Evolutionary conservation across 768 basidiomycete genomes (phyloP), one percentile per base, ranked within the genome.

Genomic region (Clavulina sp.): DNA sequence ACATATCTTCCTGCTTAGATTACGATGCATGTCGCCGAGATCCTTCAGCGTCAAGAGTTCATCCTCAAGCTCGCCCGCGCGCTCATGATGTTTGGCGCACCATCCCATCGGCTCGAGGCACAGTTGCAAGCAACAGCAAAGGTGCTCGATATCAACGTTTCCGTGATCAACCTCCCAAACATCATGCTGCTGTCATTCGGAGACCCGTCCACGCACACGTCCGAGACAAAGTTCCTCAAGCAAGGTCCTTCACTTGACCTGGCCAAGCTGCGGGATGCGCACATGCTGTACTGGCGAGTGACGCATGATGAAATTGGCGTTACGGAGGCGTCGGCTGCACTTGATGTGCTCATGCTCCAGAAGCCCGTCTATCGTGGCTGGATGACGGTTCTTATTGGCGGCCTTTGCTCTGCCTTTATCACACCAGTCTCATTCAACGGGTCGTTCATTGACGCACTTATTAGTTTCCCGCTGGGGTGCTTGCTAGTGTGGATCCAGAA

Each of bases 241-340:
- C 69, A 69, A 28, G 82, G 82, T 18, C 70, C 78, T 7, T 26
- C 21, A 24, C 76, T 95, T 29, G 79, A 84, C 41, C 76, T 96
- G 16, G 89, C 89, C 26, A 77, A 75, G 56, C 73, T 96, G 13
- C 85, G 92, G 59, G 75, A 79, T 30, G 82, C 91, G 1, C 89
- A 95, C 62, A 62, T 76, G 38, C 71, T 92, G 54, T 96, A 95
- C 65, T 81, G 87, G 52, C 64, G 72, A 19, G 91, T 96, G 52
- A 78, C 95, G 4, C 91, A 95, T 64, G 91, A 95, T 60, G 84
- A 87, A 66, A 78, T 88, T 60, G 83, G 83, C 50, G 92, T 87
- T 3, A 79, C 78, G 54, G 71, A 75, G 50, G 92, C 84, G 1
- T 75, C 76, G 4, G 70, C 70, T 29, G 71, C 76, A 44, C 70